Evolutionary conservation across 1,139 yeast species (phyloP), one percentile per base, ranked within the genome.

Genomic region (Kodamaea alishanica): DNA sequence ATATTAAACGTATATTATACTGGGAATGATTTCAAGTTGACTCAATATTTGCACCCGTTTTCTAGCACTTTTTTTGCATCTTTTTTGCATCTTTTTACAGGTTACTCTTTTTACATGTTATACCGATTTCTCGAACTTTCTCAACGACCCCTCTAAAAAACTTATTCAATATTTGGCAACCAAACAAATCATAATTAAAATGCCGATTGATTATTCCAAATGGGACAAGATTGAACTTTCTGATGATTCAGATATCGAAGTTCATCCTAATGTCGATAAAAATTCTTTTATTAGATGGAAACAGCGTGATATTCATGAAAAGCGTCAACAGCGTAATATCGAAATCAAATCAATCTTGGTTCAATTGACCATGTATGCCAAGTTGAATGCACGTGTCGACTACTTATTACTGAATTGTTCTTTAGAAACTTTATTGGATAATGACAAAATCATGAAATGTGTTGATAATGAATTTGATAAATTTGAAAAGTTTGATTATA

Each of bases 221-320:
- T 92, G 98, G 97, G 99, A 92, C 63, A 88, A 88, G 59, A 78
- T 92, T 44, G 98, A 92, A 61, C 70, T 92, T 35, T 87, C 96
- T 11, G 99, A 92, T 58, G 99, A 92, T 60, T 87, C 96, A 6
- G 97, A 92, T 57, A 73, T 90, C 35, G 98, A 92, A 56, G 98
- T 90, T 7, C 99, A 94, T 60, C 99, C 98, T 43, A 94, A 94
- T 56, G 98, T 94, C 26, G 99, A 94, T 63, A 94, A 94, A 60
- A 72, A 70, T 36, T 89, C 97, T 1, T 90, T 94, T 53, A 87
- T 94, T 53, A 79, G 81, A 46, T 92, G 97, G 98, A 92, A 89
- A 59, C 99, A 94, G 65, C 84, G 96, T 56, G 96, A 90, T 54
- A 92, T 94, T 48, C 98, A 92, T 59, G 97, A 90, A 58, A 84